Evolutionary conservation across 1,284 basidiomycete genomes (phyloP), one percentile per base, ranked within the genome.

Genomic region (Ceratobasidium sp.): DNA sequence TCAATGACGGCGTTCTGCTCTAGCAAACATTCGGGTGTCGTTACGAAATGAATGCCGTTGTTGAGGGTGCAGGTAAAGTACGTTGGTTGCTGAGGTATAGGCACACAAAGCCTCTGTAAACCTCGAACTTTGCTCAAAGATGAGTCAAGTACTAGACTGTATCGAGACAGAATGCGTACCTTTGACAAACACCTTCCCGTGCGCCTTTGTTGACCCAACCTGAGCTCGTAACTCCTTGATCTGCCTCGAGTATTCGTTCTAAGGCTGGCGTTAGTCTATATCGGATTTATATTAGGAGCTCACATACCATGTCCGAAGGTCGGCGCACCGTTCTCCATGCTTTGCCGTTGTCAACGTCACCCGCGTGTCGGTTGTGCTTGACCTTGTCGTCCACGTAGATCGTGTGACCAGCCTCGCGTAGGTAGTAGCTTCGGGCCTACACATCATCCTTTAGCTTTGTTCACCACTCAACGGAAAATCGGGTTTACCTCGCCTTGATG

Each of bases 1-100:
- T 94, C 92, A 79, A 99, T 94, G 26, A 87, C 87, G 74, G 89
- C 90, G 35, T 92, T 90, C 49, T 87, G 84, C 39, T 85, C 85
- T 2, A 98, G 85, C 11, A 86, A 85, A 54, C 88, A 88, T 80
- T 95, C 94, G 0, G 95, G 96, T 0, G 97, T 98, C 4, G 94
- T 95, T 75, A 99, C 97, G 80, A 93, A 97, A 84, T 99, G 96
- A 76, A 98, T 96, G 8, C 97, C 96, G 81, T 99, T 99, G 85
- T 98, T 97, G 77, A 99, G 87, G 0, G 95, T 96, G 82, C 95
- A 94, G n/a, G 92, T 92, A 80, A 98, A 88, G 45, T 86, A 87
- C 0, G 96, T 96, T 0, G 89, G 85, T 79, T 94, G 87, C 20
- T 85, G 84, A 0, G 95, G 95, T 13, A 97, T 80, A 1, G 95